Percentiles rank a stretch among this genome's conserved stretches.
phyloP scores from a whole-genome alignment of 2,329 filamentous ascomycete genomes.

The Monilinia fructicola region DNA sequence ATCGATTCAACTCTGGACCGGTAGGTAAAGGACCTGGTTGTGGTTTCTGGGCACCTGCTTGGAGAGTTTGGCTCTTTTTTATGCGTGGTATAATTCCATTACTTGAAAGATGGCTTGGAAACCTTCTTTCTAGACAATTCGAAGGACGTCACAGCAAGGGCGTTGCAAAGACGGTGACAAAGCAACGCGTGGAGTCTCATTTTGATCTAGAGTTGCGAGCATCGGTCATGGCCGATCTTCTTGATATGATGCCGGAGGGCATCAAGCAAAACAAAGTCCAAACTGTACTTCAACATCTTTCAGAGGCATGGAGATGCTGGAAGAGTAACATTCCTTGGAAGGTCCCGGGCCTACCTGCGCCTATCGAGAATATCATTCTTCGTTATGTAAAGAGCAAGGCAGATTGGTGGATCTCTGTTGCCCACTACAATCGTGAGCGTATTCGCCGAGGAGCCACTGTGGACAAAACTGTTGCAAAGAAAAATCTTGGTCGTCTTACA shows the following conservation, averaged over 20 bases:
- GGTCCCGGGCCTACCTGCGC: constrained; percentile 90
- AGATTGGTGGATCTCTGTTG: constrained; percentile 99
- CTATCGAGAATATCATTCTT: constrained; percentile 97
- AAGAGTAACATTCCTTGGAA: constrained; percentile 99
- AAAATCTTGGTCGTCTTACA: constrained; percentile 93
- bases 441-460: constrained; percentile 95
- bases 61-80: constrained; percentile 99
- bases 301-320: constrained; percentile 99
- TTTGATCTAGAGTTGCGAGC: constrained; percentile 96
- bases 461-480: constrained; percentile 99
- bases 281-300: constrained; percentile 93
- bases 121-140: constrained; percentile 93
- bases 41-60: constrained; percentile 98
- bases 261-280: constrained; percentile 99
- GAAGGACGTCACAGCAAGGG: constrained; percentile 98
- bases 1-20: constrained; percentile 94
- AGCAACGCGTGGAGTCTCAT: constrained; percentile 97
- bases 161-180: constrained; percentile 97
- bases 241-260: constrained; percentile 99
- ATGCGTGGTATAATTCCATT: constrained; percentile 97
- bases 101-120: constrained; percentile 95
- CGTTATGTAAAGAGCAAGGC: constrained; percentile 99
- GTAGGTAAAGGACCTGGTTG: constrained; percentile 97
- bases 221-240: constrained; percentile 97
- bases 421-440: constrained; percentile 97